Conservation (phyloP, 176 grass and related monocot genomes). For the Elymus sibiricus region DNA sequence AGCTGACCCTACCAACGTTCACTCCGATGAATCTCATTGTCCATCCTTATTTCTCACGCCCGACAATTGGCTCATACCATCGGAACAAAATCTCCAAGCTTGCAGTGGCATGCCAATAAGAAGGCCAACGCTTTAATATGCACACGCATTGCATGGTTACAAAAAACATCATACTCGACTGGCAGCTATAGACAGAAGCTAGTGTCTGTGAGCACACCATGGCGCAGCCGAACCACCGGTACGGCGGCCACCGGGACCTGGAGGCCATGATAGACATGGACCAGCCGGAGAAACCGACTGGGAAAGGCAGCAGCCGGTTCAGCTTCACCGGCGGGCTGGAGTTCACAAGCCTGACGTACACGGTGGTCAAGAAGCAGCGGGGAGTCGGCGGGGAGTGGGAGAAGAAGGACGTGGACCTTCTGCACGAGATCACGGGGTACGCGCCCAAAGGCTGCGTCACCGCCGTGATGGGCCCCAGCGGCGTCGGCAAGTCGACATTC, state of each 20-base stretch:
- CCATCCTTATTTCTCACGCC: constrained; percentile 46
- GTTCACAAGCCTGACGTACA: constrained; percentile 58
- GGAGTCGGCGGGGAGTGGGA: constrained; percentile 41
- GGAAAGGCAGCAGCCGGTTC: not conserved
- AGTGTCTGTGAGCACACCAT: constrained; percentile 3
- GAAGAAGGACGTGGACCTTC: constrained; percentile 67
- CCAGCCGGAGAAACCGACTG: not conserved
- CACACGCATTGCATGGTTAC: not conserved
- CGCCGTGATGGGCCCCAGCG: constrained; percentile 70
- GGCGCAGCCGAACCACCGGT: constrained; percentile 33
- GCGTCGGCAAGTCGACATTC: constrained; percentile 82
- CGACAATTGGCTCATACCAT: not conserved
- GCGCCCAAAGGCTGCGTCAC: constrained; percentile 67
- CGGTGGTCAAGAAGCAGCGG: constrained; percentile 56
- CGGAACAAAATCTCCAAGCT: constrained; percentile 33
- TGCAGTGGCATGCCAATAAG: constrained; percentile 4
- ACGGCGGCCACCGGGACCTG: constrained; percentile 31
- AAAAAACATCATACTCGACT: constrained; percentile 3
- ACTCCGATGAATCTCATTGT: constrained; percentile 18
- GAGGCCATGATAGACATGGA: constrained; percentile 38
- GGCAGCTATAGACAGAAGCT: not conserved
- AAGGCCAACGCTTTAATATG: constrained; percentile 5
- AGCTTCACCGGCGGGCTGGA: constrained; percentile 56
- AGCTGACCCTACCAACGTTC: constrained; percentile 25
- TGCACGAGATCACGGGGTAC: constrained; percentile 61